Evolutionary conservation across 345 rosid species (phyloP).

Genomic region (Acer saccharum): DNA sequence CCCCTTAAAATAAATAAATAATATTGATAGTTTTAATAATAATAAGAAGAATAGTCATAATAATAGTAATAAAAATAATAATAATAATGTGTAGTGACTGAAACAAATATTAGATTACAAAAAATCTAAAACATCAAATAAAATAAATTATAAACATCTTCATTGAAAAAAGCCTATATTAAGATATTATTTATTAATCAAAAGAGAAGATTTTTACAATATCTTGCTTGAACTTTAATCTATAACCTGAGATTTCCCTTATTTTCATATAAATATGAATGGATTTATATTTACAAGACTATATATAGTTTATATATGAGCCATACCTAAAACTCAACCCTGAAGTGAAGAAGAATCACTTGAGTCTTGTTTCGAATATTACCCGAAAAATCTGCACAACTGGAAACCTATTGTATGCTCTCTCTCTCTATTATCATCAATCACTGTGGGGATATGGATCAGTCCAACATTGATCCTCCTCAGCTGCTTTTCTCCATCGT

Average conservation of each 20-base stretch:
- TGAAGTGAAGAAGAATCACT: not conserved
- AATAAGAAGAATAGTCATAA: too few relatives aligned
- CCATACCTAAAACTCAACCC: too few relatives aligned
- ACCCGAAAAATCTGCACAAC: not conserved
- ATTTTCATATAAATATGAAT: slow-evolving; percentile 3
- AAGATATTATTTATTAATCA: not conserved
- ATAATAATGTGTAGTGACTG: too few relatives aligned
- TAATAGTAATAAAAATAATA: too few relatives aligned
- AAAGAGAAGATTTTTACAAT: not conserved
- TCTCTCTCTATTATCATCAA: not conserved
- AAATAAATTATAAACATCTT: too few relatives aligned
- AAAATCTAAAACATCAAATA: too few relatives aligned
- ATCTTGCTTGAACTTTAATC: not conserved
- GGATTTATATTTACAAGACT: not conserved
- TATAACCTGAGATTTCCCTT: not conserved
- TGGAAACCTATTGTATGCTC: too few relatives aligned
- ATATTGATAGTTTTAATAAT: too few relatives aligned
- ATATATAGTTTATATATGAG: not conserved
- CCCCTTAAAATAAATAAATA: too few relatives aligned
- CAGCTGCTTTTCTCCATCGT: slow-evolving; percentile 53
- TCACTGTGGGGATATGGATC: slow-evolving; percentile 43
- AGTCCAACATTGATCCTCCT: slow-evolving; percentile 55
- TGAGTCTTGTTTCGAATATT: not conserved
- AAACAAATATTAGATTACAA: too few relatives aligned
- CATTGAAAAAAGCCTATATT: too few relatives aligned